A percentile compares a stretch with the other conserved stretches of the same genome.
Conservation (phyloP, 768 basidiomycete genomes). For the Cystobasidium tubakii region DNA sequence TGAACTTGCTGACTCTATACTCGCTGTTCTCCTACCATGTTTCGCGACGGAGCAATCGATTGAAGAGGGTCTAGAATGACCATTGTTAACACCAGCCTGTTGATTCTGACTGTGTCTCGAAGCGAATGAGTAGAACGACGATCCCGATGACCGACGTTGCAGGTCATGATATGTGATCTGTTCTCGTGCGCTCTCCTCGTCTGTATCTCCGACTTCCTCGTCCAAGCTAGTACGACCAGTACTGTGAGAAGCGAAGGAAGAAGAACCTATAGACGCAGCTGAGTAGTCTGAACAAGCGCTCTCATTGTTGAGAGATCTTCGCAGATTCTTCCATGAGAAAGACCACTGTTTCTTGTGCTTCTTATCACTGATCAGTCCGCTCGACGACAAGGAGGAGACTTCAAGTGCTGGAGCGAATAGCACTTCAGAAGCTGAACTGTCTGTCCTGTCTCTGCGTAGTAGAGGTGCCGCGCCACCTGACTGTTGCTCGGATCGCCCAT, state of each 20-base stretch:
- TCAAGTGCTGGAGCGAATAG: constrained; percentile 2
- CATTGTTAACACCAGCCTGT: background rate
- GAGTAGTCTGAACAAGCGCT: background rate
- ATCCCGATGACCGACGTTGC: background rate
- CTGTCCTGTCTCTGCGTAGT: constrained; percentile 24
- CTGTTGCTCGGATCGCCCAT: background rate
- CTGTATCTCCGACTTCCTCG: constrained; percentile 29
- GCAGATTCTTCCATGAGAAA: background rate
- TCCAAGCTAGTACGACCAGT: constrained; percentile 8
- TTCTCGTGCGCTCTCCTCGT: constrained; percentile 13
- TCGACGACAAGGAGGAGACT: background rate
- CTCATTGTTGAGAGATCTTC: background rate
- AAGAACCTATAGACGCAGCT: background rate
- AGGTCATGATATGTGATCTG: background rate
- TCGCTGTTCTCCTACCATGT: constrained; percentile 1
- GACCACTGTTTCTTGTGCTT: constrained; percentile 25
- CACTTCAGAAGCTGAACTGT: constrained; percentile 30
- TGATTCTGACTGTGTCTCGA: background rate
- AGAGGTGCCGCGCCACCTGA: background rate
- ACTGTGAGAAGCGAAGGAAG: background rate
- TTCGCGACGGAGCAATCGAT: background rate
- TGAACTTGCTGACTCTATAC: constrained; percentile 12
- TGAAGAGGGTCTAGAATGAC: constrained; percentile 11
- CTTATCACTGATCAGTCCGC: background rate
- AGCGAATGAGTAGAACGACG: background rate